These are phyloP conservation scores for Epichloe uncinata DNA, from an alignment of 2,329 filamentous ascomycete species.

Conservation along the genomic window DNA sequence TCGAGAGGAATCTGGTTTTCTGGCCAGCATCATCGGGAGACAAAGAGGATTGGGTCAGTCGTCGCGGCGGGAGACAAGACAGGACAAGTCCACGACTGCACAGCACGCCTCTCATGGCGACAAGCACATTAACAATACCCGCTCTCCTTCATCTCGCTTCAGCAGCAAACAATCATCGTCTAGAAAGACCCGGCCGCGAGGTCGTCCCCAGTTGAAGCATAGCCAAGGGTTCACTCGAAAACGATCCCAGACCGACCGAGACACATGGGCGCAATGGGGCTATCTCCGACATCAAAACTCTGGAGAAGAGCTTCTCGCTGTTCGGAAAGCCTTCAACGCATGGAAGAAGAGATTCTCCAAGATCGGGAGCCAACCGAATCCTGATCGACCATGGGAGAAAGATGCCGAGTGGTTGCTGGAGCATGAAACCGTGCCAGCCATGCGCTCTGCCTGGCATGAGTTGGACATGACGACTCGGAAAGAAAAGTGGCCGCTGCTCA, in stretches of 20 bases:
- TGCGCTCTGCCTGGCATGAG: slow-evolving; percentile 21
- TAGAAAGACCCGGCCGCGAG: background rate
- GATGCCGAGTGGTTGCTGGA: slow-evolving; percentile 18
- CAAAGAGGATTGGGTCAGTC: background rate
- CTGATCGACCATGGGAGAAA: slow-evolving; percentile 14
- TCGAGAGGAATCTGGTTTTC: background rate
- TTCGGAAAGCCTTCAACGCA: slow-evolving; percentile 13
- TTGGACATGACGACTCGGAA: slow-evolving; percentile 14
- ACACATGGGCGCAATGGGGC: slow-evolving; percentile 18
- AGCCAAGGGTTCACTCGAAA: background rate
- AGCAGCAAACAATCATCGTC: background rate
- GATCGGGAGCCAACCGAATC: slow-evolving; percentile 7
- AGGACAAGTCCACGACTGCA: background rate
- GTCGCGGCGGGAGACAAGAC: background rate
- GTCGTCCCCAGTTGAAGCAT: background rate
- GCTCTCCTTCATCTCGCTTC: background rate
- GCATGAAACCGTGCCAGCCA: slow-evolving; percentile 14
- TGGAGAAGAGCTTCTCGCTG: slow-evolving; percentile 10
- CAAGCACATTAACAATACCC: background rate
- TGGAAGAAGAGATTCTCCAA: slow-evolving; percentile 17
- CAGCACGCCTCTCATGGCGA: background rate
- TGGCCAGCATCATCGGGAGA: background rate
- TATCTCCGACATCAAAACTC: slow-evolving; percentile 17
- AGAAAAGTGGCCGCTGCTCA: slow-evolving; percentile 19
- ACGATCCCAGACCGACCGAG: background rate